Evolutionary conservation across 441 rosid genomes (phyloP), one percentile per base, ranked within the genome.

Genomic region (Omphalea diandra): DNA sequence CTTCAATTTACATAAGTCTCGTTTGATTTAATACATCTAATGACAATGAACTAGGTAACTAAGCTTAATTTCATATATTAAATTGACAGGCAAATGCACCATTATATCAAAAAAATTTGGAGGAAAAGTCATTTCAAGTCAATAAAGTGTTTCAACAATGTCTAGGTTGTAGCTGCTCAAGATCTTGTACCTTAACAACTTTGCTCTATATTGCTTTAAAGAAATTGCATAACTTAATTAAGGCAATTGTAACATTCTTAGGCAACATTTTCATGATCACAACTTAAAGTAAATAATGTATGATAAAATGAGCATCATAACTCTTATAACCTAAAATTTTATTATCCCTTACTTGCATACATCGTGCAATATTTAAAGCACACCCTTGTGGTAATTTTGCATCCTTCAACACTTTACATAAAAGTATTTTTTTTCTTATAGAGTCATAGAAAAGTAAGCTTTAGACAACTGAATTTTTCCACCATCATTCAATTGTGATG

Each of bases 241-340:
- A 57, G 14, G 38, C 9, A 57, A 57, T 11, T 12, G n/a, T n/a
- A n/a, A n/a, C n/a, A n/a, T n/a, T n/a, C n/a, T n/a, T n/a, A n/a
- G n/a, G n/a, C n/a, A n/a, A 57, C 31, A 7, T 27, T 57, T 17
- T 57, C 1, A 36, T 57, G 4, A 44, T n/a, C 12, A n/a, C 50
- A 44, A 44, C 50, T 12, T 31, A 4, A 17, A 57, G 62, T 29
- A 57, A 57, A 57, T 57, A 27, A 3, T 44, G 17, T 5, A 54
- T 18, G 10, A 57, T 27, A 27, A 57, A 29, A 27, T 27, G 62
- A 57, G 62, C 62, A 57, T 57, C 62, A 57, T 26, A n/a, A n/a
- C n/a, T n/a, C n/a, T n/a, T n/a, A n/a, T n/a, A n/a, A n/a, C n/a
- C n/a, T n/a, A n/a, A n/a, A n/a, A n/a, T n/a, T n/a, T n/a, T n/a